These are phyloP conservation scores for Pseudoneurospora amorphoporcata DNA, from an alignment of 495 filamentous ascomycete genomes.

Conservation along the genomic window DNA sequence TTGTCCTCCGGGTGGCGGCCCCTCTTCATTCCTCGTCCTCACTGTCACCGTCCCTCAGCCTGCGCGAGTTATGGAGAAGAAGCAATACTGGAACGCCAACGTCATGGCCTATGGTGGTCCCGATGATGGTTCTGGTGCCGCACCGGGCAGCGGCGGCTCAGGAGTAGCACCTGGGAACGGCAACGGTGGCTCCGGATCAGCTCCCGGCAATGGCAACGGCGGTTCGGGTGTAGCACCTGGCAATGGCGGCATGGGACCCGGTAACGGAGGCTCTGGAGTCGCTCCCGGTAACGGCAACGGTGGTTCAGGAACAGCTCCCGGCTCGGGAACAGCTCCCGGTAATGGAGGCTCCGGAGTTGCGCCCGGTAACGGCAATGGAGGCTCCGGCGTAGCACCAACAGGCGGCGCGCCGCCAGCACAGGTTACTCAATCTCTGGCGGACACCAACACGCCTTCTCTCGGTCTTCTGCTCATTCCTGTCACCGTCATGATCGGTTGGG, in stretches of 20 bases:
- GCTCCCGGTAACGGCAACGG: constrained; percentile 3
- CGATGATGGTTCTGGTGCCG: not conserved
- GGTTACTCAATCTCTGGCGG: constrained; percentile 8
- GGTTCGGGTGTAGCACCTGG: not conserved
- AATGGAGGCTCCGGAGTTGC: constrained; percentile 7
- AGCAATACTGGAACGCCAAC: not conserved
- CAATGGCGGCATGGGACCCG: not conserved
- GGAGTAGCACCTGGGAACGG: not conserved
- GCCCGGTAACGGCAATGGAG: not conserved
- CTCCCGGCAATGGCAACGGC: not conserved
- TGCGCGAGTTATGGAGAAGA: not conserved
- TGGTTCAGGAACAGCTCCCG: constrained; percentile 1
- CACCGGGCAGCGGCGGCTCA: not conserved
- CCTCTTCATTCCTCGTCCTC: constrained; percentile 4
- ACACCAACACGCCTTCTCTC: constrained; percentile 5
- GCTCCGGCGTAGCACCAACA: not conserved
- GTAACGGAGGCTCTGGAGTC: constrained; percentile 1
- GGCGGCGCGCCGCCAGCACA: constrained; percentile 7
- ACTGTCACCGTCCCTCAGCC: constrained; percentile 8
- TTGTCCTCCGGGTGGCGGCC: constrained; percentile 1
- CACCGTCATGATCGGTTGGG: not conserved
- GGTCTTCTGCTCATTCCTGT: constrained; percentile 2
- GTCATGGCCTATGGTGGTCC: not conserved
- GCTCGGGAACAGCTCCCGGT: constrained; percentile 4
- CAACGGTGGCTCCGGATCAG: not conserved